Evolutionary conservation across 371 early-diverging fungal genomes (phyloP).

Genomic region (Zopfochytrium polystomum): DNA sequence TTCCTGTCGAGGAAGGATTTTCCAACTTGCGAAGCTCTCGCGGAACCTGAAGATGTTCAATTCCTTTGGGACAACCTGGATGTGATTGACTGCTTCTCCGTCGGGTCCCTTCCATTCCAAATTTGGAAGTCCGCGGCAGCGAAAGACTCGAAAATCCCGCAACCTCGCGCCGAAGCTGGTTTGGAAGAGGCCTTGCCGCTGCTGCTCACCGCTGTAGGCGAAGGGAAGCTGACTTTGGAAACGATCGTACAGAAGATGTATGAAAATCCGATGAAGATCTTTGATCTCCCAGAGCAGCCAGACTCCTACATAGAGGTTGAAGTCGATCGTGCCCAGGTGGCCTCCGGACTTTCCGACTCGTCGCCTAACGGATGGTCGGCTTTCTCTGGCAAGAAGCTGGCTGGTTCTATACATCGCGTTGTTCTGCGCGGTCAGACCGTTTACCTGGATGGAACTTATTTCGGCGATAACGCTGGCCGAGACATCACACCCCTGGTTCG

Average conservation of each 20-base stretch:
- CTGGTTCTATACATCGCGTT: slow-evolving; percentile 77
- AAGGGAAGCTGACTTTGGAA: slow-evolving; percentile 74
- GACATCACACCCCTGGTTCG: too few relatives aligned
- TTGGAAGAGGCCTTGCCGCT: slow-evolving; percentile 75
- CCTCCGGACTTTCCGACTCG: slow-evolving; percentile 37
- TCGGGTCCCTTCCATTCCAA: slow-evolving; percentile 68
- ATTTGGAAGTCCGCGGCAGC: slow-evolving; percentile 50
- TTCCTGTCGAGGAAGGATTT: slow-evolving; percentile 53
- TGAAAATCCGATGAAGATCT: slow-evolving; percentile 83
- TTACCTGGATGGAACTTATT: slow-evolving; percentile 72
- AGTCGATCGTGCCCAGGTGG: slow-evolving; percentile 40
- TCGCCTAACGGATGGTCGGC: slow-evolving; percentile 35
- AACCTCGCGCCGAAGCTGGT: slow-evolving; percentile 37
- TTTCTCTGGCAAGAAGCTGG: slow-evolving; percentile 27
- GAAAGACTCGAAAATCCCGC: slow-evolving; percentile 30
- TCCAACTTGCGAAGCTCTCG: slow-evolving; percentile 12
- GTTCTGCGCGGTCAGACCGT: slow-evolving; percentile 78
- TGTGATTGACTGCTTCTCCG: slow-evolving; percentile 85
- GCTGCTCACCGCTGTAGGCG: slow-evolving; percentile 76
- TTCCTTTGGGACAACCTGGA: slow-evolving; percentile 77
- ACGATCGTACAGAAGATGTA: slow-evolving; percentile 73
- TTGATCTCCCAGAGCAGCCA: slow-evolving; percentile 78
- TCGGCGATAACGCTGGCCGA: slow-evolving; percentile 40
- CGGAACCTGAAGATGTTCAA: slow-evolving; percentile 46
- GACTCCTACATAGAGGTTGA: slow-evolving; percentile 82